Evolutionary conservation across 2,329 filamentous ascomycete species (phyloP).

Genomic region (Corynespora cassiicola): DNA sequence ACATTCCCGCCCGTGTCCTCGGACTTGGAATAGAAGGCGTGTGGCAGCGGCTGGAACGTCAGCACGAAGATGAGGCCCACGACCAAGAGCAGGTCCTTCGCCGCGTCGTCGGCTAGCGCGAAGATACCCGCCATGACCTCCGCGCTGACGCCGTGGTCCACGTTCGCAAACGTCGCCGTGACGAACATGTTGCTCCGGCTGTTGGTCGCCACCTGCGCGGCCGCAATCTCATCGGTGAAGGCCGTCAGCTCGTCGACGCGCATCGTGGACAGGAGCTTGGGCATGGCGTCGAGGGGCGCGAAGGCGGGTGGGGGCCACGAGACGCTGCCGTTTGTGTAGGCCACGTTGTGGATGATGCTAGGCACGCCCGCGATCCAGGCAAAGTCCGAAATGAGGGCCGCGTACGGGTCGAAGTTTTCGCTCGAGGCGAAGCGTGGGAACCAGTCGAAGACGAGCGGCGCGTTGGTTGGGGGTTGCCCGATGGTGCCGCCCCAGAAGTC

Average conservation of each 20-base stretch:
- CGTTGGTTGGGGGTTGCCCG: constrained; percentile 27
- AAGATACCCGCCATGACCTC: constrained; percentile 19
- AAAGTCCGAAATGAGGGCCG: constrained; percentile 24
- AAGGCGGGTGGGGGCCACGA: constrained; percentile 22
- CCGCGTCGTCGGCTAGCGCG: constrained; percentile 16
- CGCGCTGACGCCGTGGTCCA: constrained; percentile 5
- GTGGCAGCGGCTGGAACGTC: constrained; percentile 23
- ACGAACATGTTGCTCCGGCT: constrained; percentile 19
- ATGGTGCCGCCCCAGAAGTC: constrained; percentile 46
- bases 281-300: constrained; percentile 16
- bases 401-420: constrained; percentile 24
- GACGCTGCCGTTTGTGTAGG: constrained; percentile 22
- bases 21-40: constrained; percentile 23
- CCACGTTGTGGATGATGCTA: constrained; percentile 16
- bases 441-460: constrained; percentile 21
- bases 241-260: constrained; percentile 20
- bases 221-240: constrained; percentile 23
- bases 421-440: constrained; percentile 24
- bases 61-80: constrained; percentile 21
- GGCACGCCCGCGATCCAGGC: constrained; percentile 20
- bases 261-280: constrained; percentile 17
- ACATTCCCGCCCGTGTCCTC: constrained; percentile 19
- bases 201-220: background rate
- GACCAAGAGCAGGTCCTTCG: constrained; percentile 14
- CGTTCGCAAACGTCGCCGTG: constrained; percentile 26